Base-by-base conservation (phyloP, 495 filamentous ascomycete species). In the Aspergillus olivimuriae region DNA sequence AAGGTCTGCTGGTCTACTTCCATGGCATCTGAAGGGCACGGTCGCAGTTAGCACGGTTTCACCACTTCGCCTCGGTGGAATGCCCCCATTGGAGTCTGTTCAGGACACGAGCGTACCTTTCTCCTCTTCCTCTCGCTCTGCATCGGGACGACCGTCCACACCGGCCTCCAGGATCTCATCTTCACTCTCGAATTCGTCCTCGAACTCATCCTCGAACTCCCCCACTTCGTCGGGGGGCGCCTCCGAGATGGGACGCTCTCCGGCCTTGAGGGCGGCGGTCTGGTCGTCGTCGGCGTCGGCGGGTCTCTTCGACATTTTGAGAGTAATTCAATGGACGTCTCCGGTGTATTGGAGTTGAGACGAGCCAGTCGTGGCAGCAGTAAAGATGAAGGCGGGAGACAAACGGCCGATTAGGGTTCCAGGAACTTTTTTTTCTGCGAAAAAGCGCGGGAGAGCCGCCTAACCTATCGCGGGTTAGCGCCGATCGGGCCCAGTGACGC, bases 131-230 rank as follows among this genome's bases (percentile, higher is more conserved):
- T 95, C 88, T 32, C 89, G 75, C 66, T 96, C 90, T n/a, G 81
- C 86, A 66, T 95, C 89, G 18, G 89, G 89, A 50, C 87, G 73
- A 14, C 90, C 92, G 51, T 98, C 90, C 12, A 94, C 87, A 40
- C 89, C 92, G 20, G 91, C 90, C 68, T 96, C 92, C 39, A 96
- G 63, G 35, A 97, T 85, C 67, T 97, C 91, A 58, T 95, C 89
- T 52, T 95, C 91, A 55, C 88, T 94, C 72, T 95, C 90, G 56
- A 87, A 97, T 56, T 97, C 91, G 54, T 96, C 91, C 63, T 94
- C 91, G 48, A 84, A 97, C 51, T 95, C 87, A 65, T 97, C 91
- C 62, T 95, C 91, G 49, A 95, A 95, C 47, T 92, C 87, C 57
- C 86, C 86, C 68, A 83, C 83, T 40, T 89, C 86, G 51, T 78